These are phyloP conservation scores for Aspergillus nomiae DNA, from an alignment of 2,329 filamentous ascomycete species.

Conservation along the genomic window DNA sequence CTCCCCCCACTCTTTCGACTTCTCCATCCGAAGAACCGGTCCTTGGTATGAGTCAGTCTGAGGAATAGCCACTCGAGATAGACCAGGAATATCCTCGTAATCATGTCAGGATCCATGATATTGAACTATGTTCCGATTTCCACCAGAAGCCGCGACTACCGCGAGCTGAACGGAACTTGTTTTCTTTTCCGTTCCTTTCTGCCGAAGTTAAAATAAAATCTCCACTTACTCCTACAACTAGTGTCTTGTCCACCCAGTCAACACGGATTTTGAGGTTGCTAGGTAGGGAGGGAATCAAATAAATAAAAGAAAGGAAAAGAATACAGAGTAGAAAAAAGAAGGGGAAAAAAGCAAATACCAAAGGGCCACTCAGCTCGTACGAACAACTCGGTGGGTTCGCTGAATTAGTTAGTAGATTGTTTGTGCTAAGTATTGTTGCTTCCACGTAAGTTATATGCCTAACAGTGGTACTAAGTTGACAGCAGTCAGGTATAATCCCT, in stretches of 20 bases:
- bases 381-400: background rate
- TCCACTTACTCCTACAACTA: constrained; percentile 1
- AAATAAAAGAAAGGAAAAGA: no score
- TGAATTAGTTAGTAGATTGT: background rate
- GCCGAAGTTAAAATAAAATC: constrained; percentile 1
- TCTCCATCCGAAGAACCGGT: background rate
- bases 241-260: background rate
- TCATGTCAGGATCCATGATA: background rate
- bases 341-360: background rate
- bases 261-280: background rate
- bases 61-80: background rate
- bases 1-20: background rate
- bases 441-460: constrained; percentile 1
- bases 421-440: no score
- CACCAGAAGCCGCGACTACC: background rate
- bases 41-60: constrained; percentile 6
- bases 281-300: no score
- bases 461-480: background rate
- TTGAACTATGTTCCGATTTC: background rate
- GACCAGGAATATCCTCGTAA: background rate
- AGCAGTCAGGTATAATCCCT: background rate
- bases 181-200: background rate
- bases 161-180: constrained; percentile 2
- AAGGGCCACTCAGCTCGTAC: background rate
- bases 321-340: no score